A percentile compares a stretch with the other conserved stretches of the same genome.
Conservation (phyloP, 129 eudicot genomes). For the Solidago caesia region DNA sequence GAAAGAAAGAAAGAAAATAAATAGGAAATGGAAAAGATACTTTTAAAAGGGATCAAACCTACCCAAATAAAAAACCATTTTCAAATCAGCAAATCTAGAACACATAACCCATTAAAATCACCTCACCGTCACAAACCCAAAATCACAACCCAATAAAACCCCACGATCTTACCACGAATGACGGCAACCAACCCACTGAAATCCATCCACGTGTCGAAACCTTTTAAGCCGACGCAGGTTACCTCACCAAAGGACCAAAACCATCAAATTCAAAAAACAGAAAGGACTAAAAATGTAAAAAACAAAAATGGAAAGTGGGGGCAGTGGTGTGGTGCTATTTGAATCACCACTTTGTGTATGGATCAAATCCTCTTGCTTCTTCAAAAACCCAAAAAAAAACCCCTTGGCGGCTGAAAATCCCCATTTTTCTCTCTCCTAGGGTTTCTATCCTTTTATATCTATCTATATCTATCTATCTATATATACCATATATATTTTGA, state of each 20-base stretch:
- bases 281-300: neutral
- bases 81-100: slow-evolving; percentile 8
- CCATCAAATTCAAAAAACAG: neutral
- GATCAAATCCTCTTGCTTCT: slow-evolving; percentile 37
- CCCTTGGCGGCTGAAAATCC: slow-evolving; percentile 33
- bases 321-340: slow-evolving; percentile 44
- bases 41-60: slow-evolving; percentile 26
- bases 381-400: slow-evolving; percentile 26
- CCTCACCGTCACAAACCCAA: slow-evolving; percentile 9
- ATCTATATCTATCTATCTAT: neutral
- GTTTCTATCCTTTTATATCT: slow-evolving; percentile 18
- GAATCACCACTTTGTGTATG: slow-evolving; percentile 38
- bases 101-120: neutral
- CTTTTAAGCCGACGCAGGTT: slow-evolving; percentile 19
- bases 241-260: slow-evolving; percentile 7
- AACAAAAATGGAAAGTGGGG: neutral
- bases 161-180: slow-evolving; percentile 35
- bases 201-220: slow-evolving; percentile 15
- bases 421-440: slow-evolving; percentile 31
- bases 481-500: neutral
- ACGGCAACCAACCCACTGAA: slow-evolving; percentile 27
- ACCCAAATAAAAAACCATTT: neutral
- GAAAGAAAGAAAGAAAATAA: neutral
- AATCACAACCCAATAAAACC: slow-evolving; percentile 19
- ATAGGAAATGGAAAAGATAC: neutral